phyloP scores from a whole-genome alignment of 352 stramenopile species.

The Phytophthora niederhauseri region DNA sequence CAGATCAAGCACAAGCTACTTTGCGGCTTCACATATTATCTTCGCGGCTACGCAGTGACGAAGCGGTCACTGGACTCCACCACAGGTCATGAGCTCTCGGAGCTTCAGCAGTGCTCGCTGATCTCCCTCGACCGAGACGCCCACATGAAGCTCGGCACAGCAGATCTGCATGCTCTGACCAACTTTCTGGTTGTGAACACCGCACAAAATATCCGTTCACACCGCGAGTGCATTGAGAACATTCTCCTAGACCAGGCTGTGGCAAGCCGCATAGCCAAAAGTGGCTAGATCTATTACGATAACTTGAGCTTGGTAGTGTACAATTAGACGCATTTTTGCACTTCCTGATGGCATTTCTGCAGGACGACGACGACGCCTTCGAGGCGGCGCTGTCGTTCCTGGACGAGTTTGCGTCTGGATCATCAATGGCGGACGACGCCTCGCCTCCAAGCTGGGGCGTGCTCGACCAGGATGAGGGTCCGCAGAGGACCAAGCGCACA shows the following conservation, averaged over 20 bases:
- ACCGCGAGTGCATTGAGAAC: neutral
- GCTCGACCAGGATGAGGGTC: neutral
- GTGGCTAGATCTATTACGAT: neutral
- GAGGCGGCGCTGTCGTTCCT: constrained; percentile 17
- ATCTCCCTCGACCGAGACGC: neutral
- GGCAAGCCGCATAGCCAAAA: neutral
- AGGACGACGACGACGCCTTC: constrained; percentile 15
- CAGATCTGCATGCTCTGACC: neutral
- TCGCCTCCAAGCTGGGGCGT: neutral
- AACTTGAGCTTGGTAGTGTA: neutral
- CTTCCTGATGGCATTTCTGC: constrained; percentile 16
- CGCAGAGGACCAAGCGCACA: neutral
- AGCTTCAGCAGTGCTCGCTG: constrained; percentile 1
- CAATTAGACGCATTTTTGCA: neutral
- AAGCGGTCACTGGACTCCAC: constrained; percentile 1
- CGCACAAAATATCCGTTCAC: constrained; percentile 2
- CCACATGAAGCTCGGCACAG: neutral
- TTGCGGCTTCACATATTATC: neutral
- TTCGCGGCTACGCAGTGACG: neutral
- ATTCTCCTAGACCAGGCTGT: neutral
- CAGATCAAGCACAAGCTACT: constrained; percentile 4
- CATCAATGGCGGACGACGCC: neutral
- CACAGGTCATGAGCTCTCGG: neutral
- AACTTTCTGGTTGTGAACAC: constrained; percentile 3
- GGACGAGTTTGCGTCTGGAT: constrained; percentile 9